A percentile compares a stretch with the other conserved stretches of the same genome.
Evolutionary conservation across 2,329 filamentous ascomycete species (phyloP).

Genomic region (Alternaria viburni): DNA sequence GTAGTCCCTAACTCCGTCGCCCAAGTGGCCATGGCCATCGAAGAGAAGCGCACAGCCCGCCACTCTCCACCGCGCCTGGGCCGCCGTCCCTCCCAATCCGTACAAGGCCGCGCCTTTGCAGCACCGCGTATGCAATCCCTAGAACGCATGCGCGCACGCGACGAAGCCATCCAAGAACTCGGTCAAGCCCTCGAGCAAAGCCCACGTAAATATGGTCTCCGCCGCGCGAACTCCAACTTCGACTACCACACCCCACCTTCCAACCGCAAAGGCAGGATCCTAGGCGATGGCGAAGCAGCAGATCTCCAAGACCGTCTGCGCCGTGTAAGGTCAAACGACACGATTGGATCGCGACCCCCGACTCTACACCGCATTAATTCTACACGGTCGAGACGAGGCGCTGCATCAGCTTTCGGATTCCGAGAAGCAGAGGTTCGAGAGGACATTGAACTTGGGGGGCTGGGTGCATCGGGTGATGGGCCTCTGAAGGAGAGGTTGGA

Average conservation of each 20-base stretch:
- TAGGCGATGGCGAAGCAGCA: conserved; percentile 37
- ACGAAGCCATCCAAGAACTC: conserved; percentile 51
- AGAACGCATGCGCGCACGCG: conserved; percentile 52
- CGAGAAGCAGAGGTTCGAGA: conserved; percentile 46
- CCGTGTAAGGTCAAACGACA: conserved; percentile 42
- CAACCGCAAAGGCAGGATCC: conserved; percentile 42
- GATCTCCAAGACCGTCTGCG: conserved; percentile 39
- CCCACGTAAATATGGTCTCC: conserved; percentile 50
- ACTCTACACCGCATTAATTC: conserved; percentile 30
- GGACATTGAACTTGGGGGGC: conserved; percentile 42
- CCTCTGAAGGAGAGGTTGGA: conserved; percentile 42
- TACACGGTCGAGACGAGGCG: conserved; percentile 27
- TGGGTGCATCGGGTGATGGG: conserved; percentile 30
- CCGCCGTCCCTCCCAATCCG: conserved; percentile 47
- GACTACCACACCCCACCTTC: conserved; percentile 45
- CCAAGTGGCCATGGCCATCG: conserved; percentile 62
- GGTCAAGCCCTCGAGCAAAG: conserved; percentile 51
- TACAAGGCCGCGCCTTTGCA: conserved; percentile 60
- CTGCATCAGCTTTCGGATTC: conserved; percentile 41
- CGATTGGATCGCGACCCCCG: conserved; percentile 26
- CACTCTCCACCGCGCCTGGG: conserved; percentile 37
- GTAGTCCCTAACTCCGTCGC: conserved; percentile 62
- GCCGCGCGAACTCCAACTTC: conserved; percentile 33
- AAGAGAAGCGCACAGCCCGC: conserved; percentile 54
- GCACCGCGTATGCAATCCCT: conserved; percentile 60